Base-by-base conservation (phyloP, 495 filamentous ascomycete genomes). In the Tuber melanosporum region DNA sequence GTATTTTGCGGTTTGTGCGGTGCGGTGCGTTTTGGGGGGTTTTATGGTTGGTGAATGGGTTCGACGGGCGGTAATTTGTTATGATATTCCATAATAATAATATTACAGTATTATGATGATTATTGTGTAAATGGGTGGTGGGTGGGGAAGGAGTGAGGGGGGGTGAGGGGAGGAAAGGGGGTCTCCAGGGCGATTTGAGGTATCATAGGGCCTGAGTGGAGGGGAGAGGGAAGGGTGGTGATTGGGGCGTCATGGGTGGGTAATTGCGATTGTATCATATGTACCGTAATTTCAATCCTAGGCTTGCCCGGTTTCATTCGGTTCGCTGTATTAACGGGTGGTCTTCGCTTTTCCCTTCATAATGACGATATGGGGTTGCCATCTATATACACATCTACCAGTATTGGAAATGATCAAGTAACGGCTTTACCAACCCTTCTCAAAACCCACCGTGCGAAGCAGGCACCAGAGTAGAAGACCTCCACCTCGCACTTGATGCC, bases 401-500 rank as follows among this genome's bases (percentile, higher is more conserved):
- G 32, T 32, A 32, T 62, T 14, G 57, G 57, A 66, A 66, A 66
- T 66, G 57, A 66, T 66, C 57, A 66, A 26, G 14, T 6, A 66
- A 36, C 57, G 32, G 57, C 57, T 66, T 66, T 66, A 36, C 57
- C 57, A 2, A 66, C 57, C 57, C 6, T 66, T 32, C 32, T 17
- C 57, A 66, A 19, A 36, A 66, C 57, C 57, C 57, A 66, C 2
- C 14, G n/a, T 36, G 57, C 57, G 57, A 66, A 66, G 26, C 57
- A 93, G 73, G 57, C 26, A 14, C 32, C 26, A 7, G 57, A 36
- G 57, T 17, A 36, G 57, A 97, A 85, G 14, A 92, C 87, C 85
- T 99, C 93, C 77, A 95, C 95, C 85, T 99, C 95, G 3, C 91
- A 93, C 83, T 99, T 99, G 73, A 93, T 76, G 80, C 92, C 92